These are phyloP conservation scores for Calvatia gigantea DNA, from an alignment of 768 basidiomycete genomes.

Conservation along the genomic window DNA sequence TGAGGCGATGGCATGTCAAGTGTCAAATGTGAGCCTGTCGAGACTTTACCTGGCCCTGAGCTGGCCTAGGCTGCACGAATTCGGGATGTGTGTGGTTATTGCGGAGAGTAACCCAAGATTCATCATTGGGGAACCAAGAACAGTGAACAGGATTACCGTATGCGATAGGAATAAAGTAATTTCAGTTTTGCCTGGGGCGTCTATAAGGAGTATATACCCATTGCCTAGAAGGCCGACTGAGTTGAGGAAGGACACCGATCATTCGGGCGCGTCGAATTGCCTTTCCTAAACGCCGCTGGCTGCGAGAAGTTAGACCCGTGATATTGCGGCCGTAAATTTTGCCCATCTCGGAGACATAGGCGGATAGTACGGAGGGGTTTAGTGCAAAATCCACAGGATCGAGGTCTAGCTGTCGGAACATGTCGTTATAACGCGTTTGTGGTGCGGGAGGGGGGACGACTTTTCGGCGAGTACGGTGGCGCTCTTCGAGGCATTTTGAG, in stretches of 20 bases:
- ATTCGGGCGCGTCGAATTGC: conserved; percentile 86
- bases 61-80: background rate
- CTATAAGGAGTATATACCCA: background rate
- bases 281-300: conserved; percentile 75
- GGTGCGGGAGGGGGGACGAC: conserved; percentile 54
- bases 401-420: conserved; percentile 67
- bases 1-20: too few species aligned
- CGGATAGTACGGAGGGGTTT: conserved; percentile 55
- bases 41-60: background rate
- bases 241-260: conserved; percentile 81
- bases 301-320: conserved; percentile 74
- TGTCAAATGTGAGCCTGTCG: background rate
- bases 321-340: conserved; percentile 70
- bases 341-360: conserved; percentile 71
- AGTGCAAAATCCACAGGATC: conserved; percentile 70
- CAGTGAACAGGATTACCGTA: background rate
- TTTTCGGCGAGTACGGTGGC: conserved; percentile 14
- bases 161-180: background rate
- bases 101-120: background rate
- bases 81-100: too few species aligned
- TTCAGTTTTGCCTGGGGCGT: background rate
- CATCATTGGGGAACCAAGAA: background rate
- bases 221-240: conserved; percentile 28
- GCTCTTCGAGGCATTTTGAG: conserved; percentile 20
- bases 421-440: conserved; percentile 55